Evolutionary conservation across 2,329 filamentous ascomycete species (phyloP).

Genomic region (Curvularia hawaiiensis): DNA sequence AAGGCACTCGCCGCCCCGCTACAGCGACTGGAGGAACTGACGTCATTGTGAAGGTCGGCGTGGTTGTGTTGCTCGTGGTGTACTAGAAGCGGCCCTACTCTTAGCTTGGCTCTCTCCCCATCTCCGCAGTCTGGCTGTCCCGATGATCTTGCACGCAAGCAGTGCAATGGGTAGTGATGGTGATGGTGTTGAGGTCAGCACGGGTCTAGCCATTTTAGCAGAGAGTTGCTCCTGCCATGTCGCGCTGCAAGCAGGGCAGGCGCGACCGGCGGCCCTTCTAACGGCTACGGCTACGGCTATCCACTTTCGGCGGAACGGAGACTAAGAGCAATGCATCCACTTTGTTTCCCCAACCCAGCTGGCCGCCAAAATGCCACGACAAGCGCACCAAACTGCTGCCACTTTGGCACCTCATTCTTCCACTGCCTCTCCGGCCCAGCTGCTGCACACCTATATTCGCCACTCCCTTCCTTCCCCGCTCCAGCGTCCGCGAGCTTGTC

Average conservation of each 20-base stretch:
- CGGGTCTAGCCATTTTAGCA: slow-evolving; percentile 12
- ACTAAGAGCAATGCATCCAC: slow-evolving; percentile 23
- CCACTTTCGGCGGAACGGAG: slow-evolving; percentile 28
- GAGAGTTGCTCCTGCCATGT: slow-evolving; percentile 8
- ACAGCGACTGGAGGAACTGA: slow-evolving; percentile 1
- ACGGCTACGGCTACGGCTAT: slow-evolving; percentile 3
- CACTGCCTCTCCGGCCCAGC: not conserved
- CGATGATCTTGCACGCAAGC: not conserved
- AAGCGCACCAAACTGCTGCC: slow-evolving; percentile 5
- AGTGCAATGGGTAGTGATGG: not conserved
- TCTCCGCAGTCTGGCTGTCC: not conserved
- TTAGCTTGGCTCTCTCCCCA: not conserved
- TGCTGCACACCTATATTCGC: not conserved
- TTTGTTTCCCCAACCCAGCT: slow-evolving; percentile 21
- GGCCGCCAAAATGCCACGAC: slow-evolving; percentile 24
- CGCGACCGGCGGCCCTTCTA: slow-evolving; percentile 8
- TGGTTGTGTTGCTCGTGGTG: not conserved
- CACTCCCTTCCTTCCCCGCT: slow-evolving; percentile 12
- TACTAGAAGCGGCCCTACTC: not conserved
- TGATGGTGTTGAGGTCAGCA: not conserved
- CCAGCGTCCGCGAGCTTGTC: slow-evolving; percentile 12
- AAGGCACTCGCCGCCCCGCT: slow-evolving; percentile 5
- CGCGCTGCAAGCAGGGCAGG: slow-evolving; percentile 14
- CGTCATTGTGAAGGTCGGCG: slow-evolving; percentile 1
- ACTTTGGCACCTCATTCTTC: slow-evolving; percentile 10